Evolutionary conservation across 176 grass and related monocot species (phyloP).

Genomic region (Saccharum spontaneum): DNA sequence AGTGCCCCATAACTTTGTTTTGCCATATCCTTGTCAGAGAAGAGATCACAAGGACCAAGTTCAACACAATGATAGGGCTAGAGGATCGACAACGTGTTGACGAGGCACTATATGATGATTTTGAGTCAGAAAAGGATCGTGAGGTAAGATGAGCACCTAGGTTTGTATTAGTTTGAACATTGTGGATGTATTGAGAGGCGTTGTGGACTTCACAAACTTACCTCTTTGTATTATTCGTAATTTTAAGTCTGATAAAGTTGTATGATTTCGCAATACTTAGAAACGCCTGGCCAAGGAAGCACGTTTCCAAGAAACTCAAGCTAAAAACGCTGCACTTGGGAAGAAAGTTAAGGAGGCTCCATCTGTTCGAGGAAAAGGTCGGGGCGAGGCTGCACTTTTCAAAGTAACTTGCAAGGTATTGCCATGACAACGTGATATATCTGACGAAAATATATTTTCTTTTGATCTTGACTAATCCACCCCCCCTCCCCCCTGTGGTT

Average conservation of each 20-base stretch:
- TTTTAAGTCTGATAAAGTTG: constrained; percentile 19
- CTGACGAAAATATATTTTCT: constrained; percentile 17
- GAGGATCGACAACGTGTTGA: constrained; percentile 83
- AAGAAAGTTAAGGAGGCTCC: constrained; percentile 90
- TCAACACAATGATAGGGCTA: constrained; percentile 98
- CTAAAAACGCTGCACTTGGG: constrained; percentile 71
- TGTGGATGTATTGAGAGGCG: not conserved
- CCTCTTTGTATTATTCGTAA: not conserved
- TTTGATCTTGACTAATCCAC: constrained; percentile 14
- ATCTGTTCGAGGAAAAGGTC: constrained; percentile 58
- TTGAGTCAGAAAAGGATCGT: constrained; percentile 91
- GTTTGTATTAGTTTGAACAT: not conserved
- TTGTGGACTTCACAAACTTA: constrained; percentile 2
- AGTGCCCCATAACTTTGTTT: not conserved
- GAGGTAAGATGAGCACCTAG: constrained; percentile 49
- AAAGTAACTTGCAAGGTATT: constrained; percentile 95
- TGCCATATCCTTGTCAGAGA: constrained; percentile 52
- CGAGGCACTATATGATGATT: constrained; percentile 92
- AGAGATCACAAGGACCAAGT: constrained; percentile 91
- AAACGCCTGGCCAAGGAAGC: constrained; percentile 95
- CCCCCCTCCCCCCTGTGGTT: not conserved
- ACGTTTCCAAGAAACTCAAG: constrained; percentile 86
- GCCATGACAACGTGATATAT: constrained; percentile 1
- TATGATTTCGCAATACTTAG: constrained; percentile 43
- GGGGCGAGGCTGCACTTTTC: constrained; percentile 88